These are phyloP conservation scores for Paramecium tetraurelia DNA, from an alignment of 73 alveolate genomes.

Conservation along the genomic window DNA sequence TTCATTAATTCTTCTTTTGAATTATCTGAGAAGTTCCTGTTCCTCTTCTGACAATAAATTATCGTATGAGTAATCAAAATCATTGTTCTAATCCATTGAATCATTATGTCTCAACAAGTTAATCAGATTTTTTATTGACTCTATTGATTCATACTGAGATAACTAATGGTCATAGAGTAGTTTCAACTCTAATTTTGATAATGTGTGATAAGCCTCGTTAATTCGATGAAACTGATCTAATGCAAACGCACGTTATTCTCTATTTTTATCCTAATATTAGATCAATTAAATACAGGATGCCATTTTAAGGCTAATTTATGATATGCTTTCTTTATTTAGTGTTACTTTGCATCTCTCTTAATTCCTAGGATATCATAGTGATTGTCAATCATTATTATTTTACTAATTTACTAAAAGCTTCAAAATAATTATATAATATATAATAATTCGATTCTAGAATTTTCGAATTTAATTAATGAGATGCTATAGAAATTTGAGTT, in stretches of 20 bases:
- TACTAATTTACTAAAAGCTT: background rate
- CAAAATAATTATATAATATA: background rate
- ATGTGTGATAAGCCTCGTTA: constrained; percentile 22
- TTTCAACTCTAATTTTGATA: background rate
- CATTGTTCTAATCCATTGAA: background rate
- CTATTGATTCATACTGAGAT: background rate
- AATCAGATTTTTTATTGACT: background rate
- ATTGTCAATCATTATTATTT: constrained; percentile 12
- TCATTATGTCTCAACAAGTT: background rate
- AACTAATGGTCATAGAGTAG: background rate
- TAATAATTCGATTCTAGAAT: background rate
- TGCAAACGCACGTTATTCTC: constrained; percentile 19
- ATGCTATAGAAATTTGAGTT: background rate
- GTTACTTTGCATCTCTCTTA: constrained; percentile 1
- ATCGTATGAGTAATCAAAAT: background rate
- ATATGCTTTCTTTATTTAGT: constrained; percentile 21
- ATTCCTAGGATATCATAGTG: constrained; percentile 27
- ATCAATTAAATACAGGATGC: background rate
- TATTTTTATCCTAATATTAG: constrained; percentile 14
- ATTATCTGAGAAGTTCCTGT: background rate
- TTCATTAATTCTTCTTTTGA: background rate
- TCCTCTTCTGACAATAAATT: background rate
- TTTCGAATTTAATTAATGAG: background rate
- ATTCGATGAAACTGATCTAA: background rate
- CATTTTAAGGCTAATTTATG: constrained; percentile 38